These are phyloP conservation scores for Pichia phayaonensis DNA, from an alignment of 805 yeast genomes.

Conservation along the genomic window DNA sequence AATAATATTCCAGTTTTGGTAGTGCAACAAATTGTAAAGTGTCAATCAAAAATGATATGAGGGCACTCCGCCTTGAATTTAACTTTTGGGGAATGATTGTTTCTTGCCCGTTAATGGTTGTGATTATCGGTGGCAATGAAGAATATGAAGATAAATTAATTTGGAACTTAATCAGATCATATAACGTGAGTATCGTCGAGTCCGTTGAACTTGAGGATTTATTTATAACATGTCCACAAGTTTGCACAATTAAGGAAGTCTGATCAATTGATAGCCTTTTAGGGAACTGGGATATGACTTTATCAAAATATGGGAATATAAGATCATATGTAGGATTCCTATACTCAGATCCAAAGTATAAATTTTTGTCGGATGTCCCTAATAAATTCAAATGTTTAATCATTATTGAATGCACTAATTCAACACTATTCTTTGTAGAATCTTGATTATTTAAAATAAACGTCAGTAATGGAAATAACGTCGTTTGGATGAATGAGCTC, in stretches of 20 bases:
- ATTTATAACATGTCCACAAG: slow-evolving; percentile 32
- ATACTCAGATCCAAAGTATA: not conserved
- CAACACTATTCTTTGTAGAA: slow-evolving; percentile 32
- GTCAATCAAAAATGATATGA: slow-evolving; percentile 39
- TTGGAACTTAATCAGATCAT: slow-evolving; percentile 7
- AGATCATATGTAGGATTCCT: not conserved
- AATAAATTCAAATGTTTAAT: slow-evolving; percentile 25
- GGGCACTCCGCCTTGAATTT: slow-evolving; percentile 33
- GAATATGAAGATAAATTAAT: slow-evolving; percentile 3
- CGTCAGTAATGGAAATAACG: slow-evolving; percentile 16
- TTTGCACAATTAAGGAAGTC: slow-evolving; percentile 47
- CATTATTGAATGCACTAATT: slow-evolving; percentile 59
- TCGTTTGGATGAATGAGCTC: slow-evolving; percentile 25
- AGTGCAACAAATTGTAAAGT: slow-evolving; percentile 47
- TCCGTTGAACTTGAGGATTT: not conserved
- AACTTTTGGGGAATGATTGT: slow-evolving; percentile 21
- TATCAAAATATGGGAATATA: slow-evolving; percentile 2
- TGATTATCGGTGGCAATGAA: slow-evolving; percentile 6
- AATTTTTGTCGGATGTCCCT: slow-evolving; percentile 8
- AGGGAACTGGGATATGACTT: slow-evolving; percentile 50
- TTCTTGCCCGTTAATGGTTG: slow-evolving; percentile 9
- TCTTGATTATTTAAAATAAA: not conserved
- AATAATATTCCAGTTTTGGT: slow-evolving; percentile 37
- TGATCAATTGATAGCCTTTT: slow-evolving; percentile 43
- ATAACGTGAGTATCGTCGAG: not conserved